Percentiles rank a stretch among this genome's conserved stretches.
Conservation (phyloP, 108 stramenopile species). For the Schizochytrium sp. region DNA sequence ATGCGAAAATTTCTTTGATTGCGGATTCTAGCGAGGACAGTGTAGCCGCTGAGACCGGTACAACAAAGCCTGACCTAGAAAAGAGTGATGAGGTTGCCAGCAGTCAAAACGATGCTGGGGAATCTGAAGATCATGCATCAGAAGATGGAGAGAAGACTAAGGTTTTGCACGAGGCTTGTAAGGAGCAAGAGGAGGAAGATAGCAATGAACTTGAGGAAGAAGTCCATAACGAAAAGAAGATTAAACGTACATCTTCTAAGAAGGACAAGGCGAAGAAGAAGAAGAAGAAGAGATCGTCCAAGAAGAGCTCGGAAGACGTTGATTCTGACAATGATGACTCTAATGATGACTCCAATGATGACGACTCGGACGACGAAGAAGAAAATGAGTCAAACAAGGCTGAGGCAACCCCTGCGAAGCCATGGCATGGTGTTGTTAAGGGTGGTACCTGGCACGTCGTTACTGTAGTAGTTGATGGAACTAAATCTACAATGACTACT, state of each 20-base stretch:
- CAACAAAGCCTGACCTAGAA: too few species aligned
- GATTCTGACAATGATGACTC: neutral
- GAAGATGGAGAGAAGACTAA: neutral
- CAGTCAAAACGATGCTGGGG: too few species aligned
- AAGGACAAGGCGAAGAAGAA: constrained; percentile 17
- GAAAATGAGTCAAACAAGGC: neutral
- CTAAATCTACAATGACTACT: constrained; percentile 21
- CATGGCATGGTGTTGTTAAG: neutral
- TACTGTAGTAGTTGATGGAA: constrained; percentile 37
- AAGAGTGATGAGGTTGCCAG: too few species aligned
- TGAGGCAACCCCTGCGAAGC: neutral
- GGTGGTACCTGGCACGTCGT: constrained; percentile 59
- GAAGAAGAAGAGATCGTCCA: neutral
- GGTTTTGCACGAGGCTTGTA: neutral
- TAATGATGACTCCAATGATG: neutral
- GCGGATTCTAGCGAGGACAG: too few species aligned
- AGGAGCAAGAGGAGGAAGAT: neutral
- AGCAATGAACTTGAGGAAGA: neutral
- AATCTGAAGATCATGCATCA: neutral
- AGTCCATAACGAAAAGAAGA: neutral
- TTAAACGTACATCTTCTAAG: neutral
- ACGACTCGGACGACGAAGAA: neutral
- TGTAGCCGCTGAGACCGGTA: too few species aligned
- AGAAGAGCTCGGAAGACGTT: neutral
- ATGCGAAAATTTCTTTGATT: too few species aligned